phyloP scores from a whole-genome alignment of 2,329 filamentous ascomycete genomes.

The Sordariomycetes sp. region DNA sequence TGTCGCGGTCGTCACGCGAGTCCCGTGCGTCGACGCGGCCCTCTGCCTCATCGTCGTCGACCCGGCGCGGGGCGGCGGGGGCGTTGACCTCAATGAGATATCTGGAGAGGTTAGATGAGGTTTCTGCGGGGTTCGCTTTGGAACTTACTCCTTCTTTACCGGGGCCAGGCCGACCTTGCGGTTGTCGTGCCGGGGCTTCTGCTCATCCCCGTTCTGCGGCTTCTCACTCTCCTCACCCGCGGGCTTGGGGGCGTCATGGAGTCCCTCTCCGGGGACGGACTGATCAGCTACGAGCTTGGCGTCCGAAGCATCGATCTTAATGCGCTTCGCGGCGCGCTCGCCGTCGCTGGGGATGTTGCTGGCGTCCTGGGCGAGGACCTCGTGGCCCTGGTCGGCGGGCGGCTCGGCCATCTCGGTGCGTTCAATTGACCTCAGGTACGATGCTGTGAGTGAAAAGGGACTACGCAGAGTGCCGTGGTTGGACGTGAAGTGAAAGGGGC shows the following conservation, averaged over 20 bases:
- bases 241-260: slow-evolving; percentile 10
- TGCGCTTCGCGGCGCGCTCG: slow-evolving; percentile 47
- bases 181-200: slow-evolving; percentile 12
- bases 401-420: neutral
- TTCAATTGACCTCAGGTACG: neutral
- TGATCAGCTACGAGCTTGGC: slow-evolving; percentile 1
- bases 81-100: slow-evolving; percentile 29
- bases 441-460: neutral
- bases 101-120: slow-evolving; percentile 22
- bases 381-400: neutral
- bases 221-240: no score
- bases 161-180: slow-evolving; percentile 46
- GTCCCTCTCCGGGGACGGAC: slow-evolving; percentile 9
- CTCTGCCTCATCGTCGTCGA: slow-evolving; percentile 40
- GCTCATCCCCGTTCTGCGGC: slow-evolving; percentile 8
- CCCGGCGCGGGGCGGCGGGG: slow-evolving; percentile 5
- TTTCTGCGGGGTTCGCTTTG: neutral
- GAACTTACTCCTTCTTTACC: slow-evolving; percentile 61
- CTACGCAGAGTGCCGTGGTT: no score
- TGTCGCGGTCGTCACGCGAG: slow-evolving; percentile 50
- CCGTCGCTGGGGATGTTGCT: slow-evolving; percentile 7
- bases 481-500: no score
- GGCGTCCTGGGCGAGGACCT: slow-evolving; percentile 3
- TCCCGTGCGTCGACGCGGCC: slow-evolving; percentile 27
- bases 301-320: slow-evolving; percentile 37